Percentiles rank a stretch among this genome's conserved stretches.
Evolutionary conservation across 768 basidiomycete genomes (phyloP).

Genomic region (Saitozyma podzolica): DNA sequence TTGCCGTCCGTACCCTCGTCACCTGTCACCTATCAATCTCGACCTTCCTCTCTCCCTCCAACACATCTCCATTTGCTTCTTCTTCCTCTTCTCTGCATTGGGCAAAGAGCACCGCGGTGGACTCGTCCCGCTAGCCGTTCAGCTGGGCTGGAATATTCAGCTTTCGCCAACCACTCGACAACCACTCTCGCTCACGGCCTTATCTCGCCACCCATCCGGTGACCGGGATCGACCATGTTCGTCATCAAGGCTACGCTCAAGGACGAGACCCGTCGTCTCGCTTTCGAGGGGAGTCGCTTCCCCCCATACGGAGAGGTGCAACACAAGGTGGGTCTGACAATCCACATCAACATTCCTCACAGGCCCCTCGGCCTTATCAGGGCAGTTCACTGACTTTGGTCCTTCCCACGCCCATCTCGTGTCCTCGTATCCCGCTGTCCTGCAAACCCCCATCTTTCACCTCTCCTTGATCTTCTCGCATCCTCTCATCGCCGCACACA

Average conservation of each 20-base stretch:
- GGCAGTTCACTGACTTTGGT: background rate
- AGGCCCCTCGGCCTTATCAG: background rate
- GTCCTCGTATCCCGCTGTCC: background rate
- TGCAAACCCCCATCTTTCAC: background rate
- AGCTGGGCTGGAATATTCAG: background rate
- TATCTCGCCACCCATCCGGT: background rate
- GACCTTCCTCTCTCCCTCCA: background rate
- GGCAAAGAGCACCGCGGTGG: background rate
- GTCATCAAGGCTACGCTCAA: conserved; percentile 49
- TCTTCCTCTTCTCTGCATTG: background rate
- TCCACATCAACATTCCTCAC: background rate
- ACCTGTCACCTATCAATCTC: too few species aligned
- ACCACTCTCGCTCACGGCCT: background rate
- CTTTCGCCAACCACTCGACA: background rate
- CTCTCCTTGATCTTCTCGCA: background rate
- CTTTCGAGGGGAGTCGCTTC: conserved; percentile 37
- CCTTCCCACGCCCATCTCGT: background rate
- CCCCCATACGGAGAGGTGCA: conserved; percentile 43
- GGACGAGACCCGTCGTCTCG: conserved; percentile 46
- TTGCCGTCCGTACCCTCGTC: too few species aligned
- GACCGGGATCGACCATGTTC: conserved; percentile 23
- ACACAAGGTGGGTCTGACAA: conserved; percentile 35
- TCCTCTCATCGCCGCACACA: conserved; percentile 6
- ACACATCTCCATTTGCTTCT: background rate
- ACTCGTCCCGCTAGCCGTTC: background rate